phyloP scores from a whole-genome alignment of 2,329 filamentous ascomycete genomes.

The Penicillium sp. region DNA sequence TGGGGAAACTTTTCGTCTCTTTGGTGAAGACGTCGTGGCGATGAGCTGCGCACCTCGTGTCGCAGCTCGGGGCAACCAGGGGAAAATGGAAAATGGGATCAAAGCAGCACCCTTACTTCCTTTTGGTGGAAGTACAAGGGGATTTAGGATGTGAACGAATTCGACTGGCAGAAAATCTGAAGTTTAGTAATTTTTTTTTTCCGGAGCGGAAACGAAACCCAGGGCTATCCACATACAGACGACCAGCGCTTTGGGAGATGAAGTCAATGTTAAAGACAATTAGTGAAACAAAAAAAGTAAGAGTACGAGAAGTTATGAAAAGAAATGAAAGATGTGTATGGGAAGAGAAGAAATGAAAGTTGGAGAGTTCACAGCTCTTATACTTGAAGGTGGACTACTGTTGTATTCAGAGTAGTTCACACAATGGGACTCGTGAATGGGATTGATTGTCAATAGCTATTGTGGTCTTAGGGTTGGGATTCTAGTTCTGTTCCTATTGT shows the following conservation, averaged over 20 bases:
- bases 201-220: slow-evolving; percentile 11
- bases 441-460: neutral
- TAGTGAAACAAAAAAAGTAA: neutral
- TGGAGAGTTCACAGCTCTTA: neutral
- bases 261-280: neutral
- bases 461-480: neutral
- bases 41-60: slow-evolving; percentile 39
- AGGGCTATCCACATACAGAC: slow-evolving; percentile 7
- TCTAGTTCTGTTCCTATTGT: neutral
- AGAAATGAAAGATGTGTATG: neutral
- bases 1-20: slow-evolving; percentile 41
- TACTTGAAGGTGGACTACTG: neutral
- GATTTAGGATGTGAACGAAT: slow-evolving; percentile 7
- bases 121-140: slow-evolving; percentile 4
- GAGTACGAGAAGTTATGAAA: neutral
- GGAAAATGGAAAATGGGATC: slow-evolving; percentile 2
- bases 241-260: neutral
- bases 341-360: slow-evolving; percentile 1
- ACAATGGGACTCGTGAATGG: slow-evolving; percentile 1
- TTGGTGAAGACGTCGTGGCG: slow-evolving; percentile 44
- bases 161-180: slow-evolving; percentile 18
- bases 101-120: slow-evolving; percentile 5
- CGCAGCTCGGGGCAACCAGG: slow-evolving; percentile 34
- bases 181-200: slow-evolving; percentile 15
- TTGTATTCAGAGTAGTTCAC: neutral